Conservation (phyloP, 1,284 basidiomycete genomes). For the Cryptococcus jaspeensis region DNA sequence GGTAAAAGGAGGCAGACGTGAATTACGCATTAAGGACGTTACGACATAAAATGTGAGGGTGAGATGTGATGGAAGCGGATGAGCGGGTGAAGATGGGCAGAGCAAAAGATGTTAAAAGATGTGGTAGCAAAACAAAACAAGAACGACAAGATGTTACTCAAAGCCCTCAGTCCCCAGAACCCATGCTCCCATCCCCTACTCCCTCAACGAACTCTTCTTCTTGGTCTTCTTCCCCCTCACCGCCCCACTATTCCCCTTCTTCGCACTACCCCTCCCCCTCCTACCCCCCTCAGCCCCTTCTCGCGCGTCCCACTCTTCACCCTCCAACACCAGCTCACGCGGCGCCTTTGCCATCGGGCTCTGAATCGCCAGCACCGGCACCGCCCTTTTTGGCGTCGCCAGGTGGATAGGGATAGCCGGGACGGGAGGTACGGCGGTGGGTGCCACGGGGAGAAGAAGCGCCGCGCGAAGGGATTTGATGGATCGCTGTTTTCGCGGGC, state of each 20-base stretch:
- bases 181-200: constrained; percentile 5
- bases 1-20: background rate
- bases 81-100: background rate
- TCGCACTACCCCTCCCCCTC: constrained; percentile 15
- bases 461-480: constrained; percentile 48
- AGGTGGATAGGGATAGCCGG: constrained; percentile 35
- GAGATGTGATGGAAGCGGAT: background rate
- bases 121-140: background rate
- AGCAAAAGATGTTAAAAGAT: background rate
- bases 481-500: constrained; percentile 27
- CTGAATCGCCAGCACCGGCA: constrained; percentile 42
- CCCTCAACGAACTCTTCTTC: constrained; percentile 7
- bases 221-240: constrained; percentile 17
- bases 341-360: constrained; percentile 46
- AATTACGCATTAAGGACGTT: constrained; percentile 1
- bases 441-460: constrained; percentile 37
- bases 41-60: constrained; percentile 2
- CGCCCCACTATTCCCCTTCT: background rate
- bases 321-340: constrained; percentile 43
- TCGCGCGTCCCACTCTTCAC: constrained; percentile 48
- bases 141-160: background rate
- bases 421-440: constrained; percentile 27
- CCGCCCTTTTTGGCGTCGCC: constrained; percentile 7
- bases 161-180: background rate
- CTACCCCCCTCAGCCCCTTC: constrained; percentile 28